Percentiles rank a stretch among this genome's conserved stretches.
These are phyloP conservation scores for Huntiella omanensis DNA, from an alignment of 2,329 filamentous ascomycete species.

Conservation along the genomic window DNA sequence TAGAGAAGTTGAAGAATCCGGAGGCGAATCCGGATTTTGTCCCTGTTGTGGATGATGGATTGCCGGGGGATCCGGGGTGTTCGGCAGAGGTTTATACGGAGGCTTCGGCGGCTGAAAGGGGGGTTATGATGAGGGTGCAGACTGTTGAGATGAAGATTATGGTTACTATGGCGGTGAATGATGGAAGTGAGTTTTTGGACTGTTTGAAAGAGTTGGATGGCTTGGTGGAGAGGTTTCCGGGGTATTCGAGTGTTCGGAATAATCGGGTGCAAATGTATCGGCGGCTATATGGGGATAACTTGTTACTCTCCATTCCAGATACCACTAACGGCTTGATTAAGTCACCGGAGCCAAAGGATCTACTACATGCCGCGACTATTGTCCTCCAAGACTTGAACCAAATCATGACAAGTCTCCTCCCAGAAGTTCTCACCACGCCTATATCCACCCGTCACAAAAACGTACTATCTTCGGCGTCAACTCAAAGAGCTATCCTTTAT, in stretches of 20 bases:
- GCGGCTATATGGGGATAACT: slow-evolving; percentile 41
- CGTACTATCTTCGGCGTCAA: slow-evolving; percentile 50
- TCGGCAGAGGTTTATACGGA: slow-evolving; percentile 28
- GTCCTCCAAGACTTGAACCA: slow-evolving; percentile 34
- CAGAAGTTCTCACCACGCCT: slow-evolving; percentile 27
- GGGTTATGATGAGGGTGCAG: slow-evolving; percentile 36
- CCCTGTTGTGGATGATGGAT: slow-evolving; percentile 33
- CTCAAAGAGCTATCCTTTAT: slow-evolving; percentile 49
- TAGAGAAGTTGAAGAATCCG: slow-evolving; percentile 49
- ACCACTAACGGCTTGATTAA: slow-evolving; percentile 24
- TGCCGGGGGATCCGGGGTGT: slow-evolving; percentile 39
- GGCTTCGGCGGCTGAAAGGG: slow-evolving; percentile 30
- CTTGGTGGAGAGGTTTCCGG: slow-evolving; percentile 38
- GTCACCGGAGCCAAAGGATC: slow-evolving; percentile 20
- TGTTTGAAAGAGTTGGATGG: slow-evolving; percentile 30
- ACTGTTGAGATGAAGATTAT: slow-evolving; percentile 33
- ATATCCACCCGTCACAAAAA: slow-evolving; percentile 46
- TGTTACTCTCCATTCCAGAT: slow-evolving; percentile 27
- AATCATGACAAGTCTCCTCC: slow-evolving; percentile 40
- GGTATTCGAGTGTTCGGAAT: slow-evolving; percentile 54
- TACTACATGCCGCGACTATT: slow-evolving; percentile 20
- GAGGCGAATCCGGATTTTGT: slow-evolving; percentile 38
- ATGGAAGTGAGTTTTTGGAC: slow-evolving; percentile 20
- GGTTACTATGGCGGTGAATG: slow-evolving; percentile 21
- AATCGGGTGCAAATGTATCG: slow-evolving; percentile 53